Evolutionary conservation across 495 filamentous ascomycete species (phyloP).

Genomic region (Sporormia fimetaria): DNA sequence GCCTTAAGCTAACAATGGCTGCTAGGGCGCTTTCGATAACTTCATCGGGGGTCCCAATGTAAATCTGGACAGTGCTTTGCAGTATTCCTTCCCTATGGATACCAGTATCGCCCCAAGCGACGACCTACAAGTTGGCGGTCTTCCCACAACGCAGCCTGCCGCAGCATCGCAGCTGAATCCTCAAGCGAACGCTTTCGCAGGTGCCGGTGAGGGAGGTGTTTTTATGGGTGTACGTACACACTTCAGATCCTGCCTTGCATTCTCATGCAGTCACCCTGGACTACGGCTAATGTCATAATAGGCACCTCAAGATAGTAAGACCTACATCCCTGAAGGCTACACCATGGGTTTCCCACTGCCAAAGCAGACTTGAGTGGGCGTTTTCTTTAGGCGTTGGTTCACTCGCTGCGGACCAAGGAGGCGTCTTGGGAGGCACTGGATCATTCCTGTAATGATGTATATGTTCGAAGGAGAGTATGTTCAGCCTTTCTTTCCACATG

Average conservation of each 20-base stretch:
- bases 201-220: slow-evolving; percentile 12
- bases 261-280: no score
- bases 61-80: slow-evolving; percentile 24
- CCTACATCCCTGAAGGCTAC: slow-evolving; percentile 9
- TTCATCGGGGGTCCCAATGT: slow-evolving; percentile 33
- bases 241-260: not conserved
- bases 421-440: no score
- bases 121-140: no score
- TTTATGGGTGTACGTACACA: slow-evolving; percentile 24
- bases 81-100: slow-evolving; percentile 31
- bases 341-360: slow-evolving; percentile 19
- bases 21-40: slow-evolving; percentile 34
- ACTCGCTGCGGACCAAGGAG: no score
- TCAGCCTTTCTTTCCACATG: no score
- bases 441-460: no score
- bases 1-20: slow-evolving; percentile 3
- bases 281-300: no score
- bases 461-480: no score
- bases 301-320: slow-evolving; percentile 12
- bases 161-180: no score
- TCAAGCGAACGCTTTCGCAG: slow-evolving; percentile 16
- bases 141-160: slow-evolving; percentile 3
- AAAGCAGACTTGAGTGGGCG: slow-evolving; percentile 5
- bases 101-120: slow-evolving; percentile 5
- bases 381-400: no score